These are phyloP conservation scores for Schwanniomyces sp. DNA, from an alignment of 805 yeast genomes.

Conservation along the genomic window DNA sequence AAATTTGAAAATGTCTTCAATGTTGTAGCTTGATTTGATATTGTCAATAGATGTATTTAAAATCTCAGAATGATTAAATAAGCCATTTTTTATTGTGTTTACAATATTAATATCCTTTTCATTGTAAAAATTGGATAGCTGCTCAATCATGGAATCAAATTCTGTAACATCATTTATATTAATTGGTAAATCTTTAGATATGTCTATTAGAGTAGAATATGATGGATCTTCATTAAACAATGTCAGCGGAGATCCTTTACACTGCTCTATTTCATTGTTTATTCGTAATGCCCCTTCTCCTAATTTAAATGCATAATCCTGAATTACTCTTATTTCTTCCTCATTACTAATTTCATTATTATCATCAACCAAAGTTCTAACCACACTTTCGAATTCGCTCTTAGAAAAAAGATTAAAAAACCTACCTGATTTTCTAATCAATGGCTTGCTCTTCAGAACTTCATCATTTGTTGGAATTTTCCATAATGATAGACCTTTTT, in stretches of 20 bases:
- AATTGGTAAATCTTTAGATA: slow-evolving; percentile 22
- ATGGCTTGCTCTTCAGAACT: background rate
- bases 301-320: slow-evolving; percentile 27
- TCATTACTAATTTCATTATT: slow-evolving; percentile 1
- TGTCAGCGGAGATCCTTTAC: background rate
- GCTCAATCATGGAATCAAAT: slow-evolving; percentile 40
- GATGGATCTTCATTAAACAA: background rate
- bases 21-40: background rate
- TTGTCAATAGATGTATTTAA: background rate
- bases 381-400: slow-evolving; percentile 1
- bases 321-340: slow-evolving; percentile 16
- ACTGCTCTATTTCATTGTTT: background rate
- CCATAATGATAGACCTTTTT: background rate
- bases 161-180: slow-evolving; percentile 25
- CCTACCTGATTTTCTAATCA: background rate
- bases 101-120: slow-evolving; percentile 19
- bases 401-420: slow-evolving; percentile 7
- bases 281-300: slow-evolving; percentile 17
- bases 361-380: background rate
- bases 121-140: slow-evolving; percentile 25
- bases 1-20: slow-evolving; percentile 2
- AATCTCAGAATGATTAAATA: slow-evolving; percentile 1
- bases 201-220: slow-evolving; percentile 15
- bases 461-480: slow-evolving; percentile 1
- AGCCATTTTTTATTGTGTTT: slow-evolving; percentile 1